phyloP scores from a whole-genome alignment of 1,284 basidiomycete species.

The Neotropicomus parvogracilis region DNA sequence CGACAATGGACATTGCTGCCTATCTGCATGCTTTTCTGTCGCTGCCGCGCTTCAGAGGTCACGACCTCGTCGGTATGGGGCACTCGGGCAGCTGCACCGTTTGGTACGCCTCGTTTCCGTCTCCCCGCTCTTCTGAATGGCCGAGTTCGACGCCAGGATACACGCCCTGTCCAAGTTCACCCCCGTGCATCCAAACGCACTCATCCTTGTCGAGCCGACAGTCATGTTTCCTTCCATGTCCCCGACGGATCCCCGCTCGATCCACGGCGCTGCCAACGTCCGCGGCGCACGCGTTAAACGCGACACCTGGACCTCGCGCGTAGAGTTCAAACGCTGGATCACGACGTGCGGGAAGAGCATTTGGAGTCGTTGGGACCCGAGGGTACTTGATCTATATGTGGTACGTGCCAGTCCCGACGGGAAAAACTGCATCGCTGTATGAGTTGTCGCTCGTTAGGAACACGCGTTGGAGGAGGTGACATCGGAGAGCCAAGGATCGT shows the following conservation, averaged over 20 bases:
- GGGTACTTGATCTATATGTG: slow-evolving; percentile 25
- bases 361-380: slow-evolving; percentile 29
- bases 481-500: slow-evolving; percentile 3
- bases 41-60: slow-evolving; percentile 22
- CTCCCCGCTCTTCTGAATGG: background rate
- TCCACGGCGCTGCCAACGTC: slow-evolving; percentile 30
- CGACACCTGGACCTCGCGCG: slow-evolving; percentile 24
- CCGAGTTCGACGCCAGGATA: slow-evolving; percentile 15
- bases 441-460: slow-evolving; percentile 14
- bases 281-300: slow-evolving; percentile 27
- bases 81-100: slow-evolving; percentile 32
- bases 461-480: slow-evolving; percentile 25
- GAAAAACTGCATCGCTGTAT: background rate
- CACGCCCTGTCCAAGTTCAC: slow-evolving; percentile 21
- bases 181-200: slow-evolving; percentile 13
- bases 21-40: slow-evolving; percentile 28
- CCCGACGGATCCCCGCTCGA: slow-evolving; percentile 23
- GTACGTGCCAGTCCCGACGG: slow-evolving; percentile 10
- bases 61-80: slow-evolving; percentile 23
- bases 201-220: slow-evolving; percentile 32
- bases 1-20: slow-evolving; percentile 20
- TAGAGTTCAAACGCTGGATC: slow-evolving; percentile 24
- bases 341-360: slow-evolving; percentile 13
- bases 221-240: slow-evolving; percentile 32
- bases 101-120: slow-evolving; percentile 16